Base-by-base conservation (phyloP, 225 moss, liverwort and hornwort species). In the Bryum argenteum region DNA sequence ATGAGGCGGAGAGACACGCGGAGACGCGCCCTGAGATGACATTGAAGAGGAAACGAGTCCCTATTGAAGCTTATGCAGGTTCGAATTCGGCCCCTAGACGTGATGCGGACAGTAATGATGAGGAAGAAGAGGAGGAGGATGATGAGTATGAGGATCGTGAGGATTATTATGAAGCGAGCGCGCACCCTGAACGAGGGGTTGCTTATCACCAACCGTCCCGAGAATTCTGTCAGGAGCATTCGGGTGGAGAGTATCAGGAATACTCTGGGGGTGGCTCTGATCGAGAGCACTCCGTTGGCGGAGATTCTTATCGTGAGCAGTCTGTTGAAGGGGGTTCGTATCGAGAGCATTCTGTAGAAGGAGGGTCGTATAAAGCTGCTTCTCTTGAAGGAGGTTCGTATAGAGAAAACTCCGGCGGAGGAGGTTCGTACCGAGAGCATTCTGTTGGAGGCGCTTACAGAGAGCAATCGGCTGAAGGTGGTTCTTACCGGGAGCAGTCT, bases 101-200 rank as follows among this genome's bases (percentile, higher is more conserved):
- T 78, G 87, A 91, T 71, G 88, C 94, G 2, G 94, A 91, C 59
- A 94, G 94, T 63, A 94, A 94, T 71, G 91, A 89, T 54, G 94
- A 91, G 16, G 87, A 80, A 17, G 86, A 91, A 62, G 86, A 20
- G 87, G 86, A 91, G 65, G 86, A 85, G 40, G 91, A 90, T 9
- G 85, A 85, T 66, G 75, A 79, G 0, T 76, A 81, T 45, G 85
- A 89, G 55, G 71, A 74, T 63, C 78, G 67, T 15, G 69, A 71
- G 51, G 77, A 66, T 45, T 74, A 69, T 71, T 74, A 75, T 21
- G 72, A 71, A 69, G 71, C 48, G 67, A 66, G 37, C 0, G 33
- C 33, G 33, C 78, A 63, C 56, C 56, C 56, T n/a, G 71, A 72
- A 63, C 66, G 58, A 68, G 89, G 85, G 61, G 82, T 75, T 48